A percentile compares a stretch with the other conserved stretches of the same genome.
Conservation (phyloP, 306 rosid genomes). For the Ziziphus jujuba region DNA sequence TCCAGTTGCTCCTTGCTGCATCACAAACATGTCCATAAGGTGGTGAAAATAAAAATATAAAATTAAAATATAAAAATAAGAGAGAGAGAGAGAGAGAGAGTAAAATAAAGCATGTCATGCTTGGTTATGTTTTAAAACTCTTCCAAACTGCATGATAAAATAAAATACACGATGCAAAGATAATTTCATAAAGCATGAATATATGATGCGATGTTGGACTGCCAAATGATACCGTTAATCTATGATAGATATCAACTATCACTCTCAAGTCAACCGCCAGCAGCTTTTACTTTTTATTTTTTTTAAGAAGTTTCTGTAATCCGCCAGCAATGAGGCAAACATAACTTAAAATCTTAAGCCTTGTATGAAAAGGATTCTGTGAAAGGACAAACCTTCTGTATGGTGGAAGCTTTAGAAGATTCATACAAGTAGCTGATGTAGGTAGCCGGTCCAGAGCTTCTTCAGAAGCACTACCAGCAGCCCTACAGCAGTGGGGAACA, state of each 20-base stretch:
- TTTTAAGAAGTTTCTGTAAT: not conserved
- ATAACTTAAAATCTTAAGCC: slow-evolving; percentile 2
- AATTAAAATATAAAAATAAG: not conserved
- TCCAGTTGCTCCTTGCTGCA: slow-evolving; percentile 92
- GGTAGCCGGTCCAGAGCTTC: slow-evolving; percentile 96
- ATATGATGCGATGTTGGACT: not conserved
- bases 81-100: not conserved
- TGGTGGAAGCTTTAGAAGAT: slow-evolving; percentile 96
- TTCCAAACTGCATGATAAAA: not conserved
- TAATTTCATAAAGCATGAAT: too few species aligned
- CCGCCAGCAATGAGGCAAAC: not conserved
- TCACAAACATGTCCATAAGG: not conserved
- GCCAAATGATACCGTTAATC: not conserved
- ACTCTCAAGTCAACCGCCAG: not conserved
- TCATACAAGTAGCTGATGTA: slow-evolving; percentile 98
- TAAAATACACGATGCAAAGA: not conserved
- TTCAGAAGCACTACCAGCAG: slow-evolving; percentile 86
- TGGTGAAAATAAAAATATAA: not conserved
- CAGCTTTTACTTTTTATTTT: not conserved
- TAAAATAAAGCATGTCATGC: not conserved
- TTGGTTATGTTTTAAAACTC: not conserved
- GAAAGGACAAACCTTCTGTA: slow-evolving; percentile 74
- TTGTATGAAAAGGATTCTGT: slow-evolving; percentile 19
- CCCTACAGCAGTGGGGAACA: slow-evolving; percentile 44
- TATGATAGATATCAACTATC: not conserved